Percentiles rank a stretch among this genome's conserved stretches.
phyloP scores from a whole-genome alignment of 768 basidiomycete species.

The Punctularia strigosozonata region DNA sequence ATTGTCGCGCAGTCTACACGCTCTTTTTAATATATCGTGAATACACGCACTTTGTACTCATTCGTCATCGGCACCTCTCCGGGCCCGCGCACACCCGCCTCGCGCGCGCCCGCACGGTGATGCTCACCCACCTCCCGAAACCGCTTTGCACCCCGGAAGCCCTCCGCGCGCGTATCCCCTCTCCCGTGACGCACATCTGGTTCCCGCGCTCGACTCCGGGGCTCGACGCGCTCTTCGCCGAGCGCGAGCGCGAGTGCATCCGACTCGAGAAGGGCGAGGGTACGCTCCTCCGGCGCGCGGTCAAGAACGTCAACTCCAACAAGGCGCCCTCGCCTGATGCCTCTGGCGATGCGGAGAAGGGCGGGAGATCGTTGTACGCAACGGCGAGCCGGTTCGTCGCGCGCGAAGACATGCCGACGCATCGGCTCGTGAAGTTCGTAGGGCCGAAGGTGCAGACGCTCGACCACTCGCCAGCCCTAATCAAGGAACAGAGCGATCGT shows the following conservation, averaged over 20 bases:
- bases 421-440: too few relatives aligned
- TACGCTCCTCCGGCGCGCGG: too few relatives aligned
- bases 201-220: constrained; percentile 83
- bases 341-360: too few relatives aligned
- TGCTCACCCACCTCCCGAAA: constrained; percentile 72
- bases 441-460: constrained; percentile 83
- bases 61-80: constrained; percentile 32
- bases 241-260: constrained; percentile 55
- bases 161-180: constrained; percentile 55
- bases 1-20: constrained; percentile 56
- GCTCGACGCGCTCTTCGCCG: constrained; percentile 72
- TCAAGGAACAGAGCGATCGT: too few relatives aligned
- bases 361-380: too few relatives aligned
- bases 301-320: constrained; percentile 36
- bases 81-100: constrained; percentile 56
- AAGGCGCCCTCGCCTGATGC: too few relatives aligned
- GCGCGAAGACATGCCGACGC: too few relatives aligned
- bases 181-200: constrained; percentile 92
- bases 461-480: constrained; percentile 67
- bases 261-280: constrained; percentile 88
- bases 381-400: too few relatives aligned
- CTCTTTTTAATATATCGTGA: constrained; percentile 72
- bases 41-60: constrained; percentile 67
- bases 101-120: constrained; percentile 73
- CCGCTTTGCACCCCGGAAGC: constrained; percentile 62